Conservation (phyloP, 1,284 basidiomycete species). For the Fomitopsis schrenkii region DNA sequence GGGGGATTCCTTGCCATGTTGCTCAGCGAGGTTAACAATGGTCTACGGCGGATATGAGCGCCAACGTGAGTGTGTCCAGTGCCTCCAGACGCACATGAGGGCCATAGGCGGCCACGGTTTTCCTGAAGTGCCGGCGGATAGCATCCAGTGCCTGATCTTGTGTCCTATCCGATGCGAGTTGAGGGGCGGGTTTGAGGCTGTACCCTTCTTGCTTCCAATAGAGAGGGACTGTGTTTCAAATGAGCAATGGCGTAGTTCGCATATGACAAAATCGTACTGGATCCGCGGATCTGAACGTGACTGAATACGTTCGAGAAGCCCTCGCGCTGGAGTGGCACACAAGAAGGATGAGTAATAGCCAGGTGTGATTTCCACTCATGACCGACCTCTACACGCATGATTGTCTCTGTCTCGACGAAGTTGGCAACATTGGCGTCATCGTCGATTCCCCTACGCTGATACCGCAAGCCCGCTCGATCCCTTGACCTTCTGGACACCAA, state of each 20-base stretch:
- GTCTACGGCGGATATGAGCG: conserved; percentile 34
- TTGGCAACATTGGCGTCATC: conserved; percentile 82
- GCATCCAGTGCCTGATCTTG: conserved; percentile 70
- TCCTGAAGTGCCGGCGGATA: conserved; percentile 73
- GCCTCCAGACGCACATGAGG: conserved; percentile 50
- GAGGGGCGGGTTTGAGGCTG: conserved; percentile 85
- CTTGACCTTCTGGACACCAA: conserved; percentile 86
- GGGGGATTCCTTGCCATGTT: conserved; percentile 81
- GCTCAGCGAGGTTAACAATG: conserved; percentile 87
- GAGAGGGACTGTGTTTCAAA: conserved; percentile 60
- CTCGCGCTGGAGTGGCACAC: conserved; percentile 47
- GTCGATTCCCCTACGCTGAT: conserved; percentile 94
- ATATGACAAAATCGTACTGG: conserved; percentile 48
- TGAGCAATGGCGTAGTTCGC: conserved; percentile 4
- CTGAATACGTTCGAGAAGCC: conserved; percentile 75
- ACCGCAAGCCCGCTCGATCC: conserved; percentile 90
- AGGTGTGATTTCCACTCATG: neutral
- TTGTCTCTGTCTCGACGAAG: conserved; percentile 92
- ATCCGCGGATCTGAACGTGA: conserved; percentile 87
- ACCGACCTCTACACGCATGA: conserved; percentile 73
- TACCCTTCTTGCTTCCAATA: conserved; percentile 87
- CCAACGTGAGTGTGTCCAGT: neutral
- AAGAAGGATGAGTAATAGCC: neutral
- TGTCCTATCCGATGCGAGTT: conserved; percentile 71
- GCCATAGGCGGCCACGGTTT: conserved; percentile 69